These are phyloP conservation scores for Primulina huaijiensis DNA, from an alignment of 257 asterid species.

Conservation along the genomic window DNA sequence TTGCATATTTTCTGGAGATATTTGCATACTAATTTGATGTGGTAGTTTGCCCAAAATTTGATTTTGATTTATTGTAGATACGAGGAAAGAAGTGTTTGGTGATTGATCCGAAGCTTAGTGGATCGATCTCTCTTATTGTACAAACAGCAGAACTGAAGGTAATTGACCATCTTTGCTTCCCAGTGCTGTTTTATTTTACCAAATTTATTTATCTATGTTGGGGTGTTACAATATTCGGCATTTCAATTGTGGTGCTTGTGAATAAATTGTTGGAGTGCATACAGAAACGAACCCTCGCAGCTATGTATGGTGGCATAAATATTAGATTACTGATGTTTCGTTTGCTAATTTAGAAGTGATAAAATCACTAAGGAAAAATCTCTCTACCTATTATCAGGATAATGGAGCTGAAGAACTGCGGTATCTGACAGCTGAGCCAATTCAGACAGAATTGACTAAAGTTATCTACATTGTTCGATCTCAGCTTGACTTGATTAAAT, in stretches of 20 bases:
- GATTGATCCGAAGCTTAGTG: conserved; percentile 91
- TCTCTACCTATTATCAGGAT: conserved; percentile 51
- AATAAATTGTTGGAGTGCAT: not conserved
- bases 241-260: not conserved
- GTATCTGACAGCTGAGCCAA: conserved; percentile 77
- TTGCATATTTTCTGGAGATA: conserved; percentile 9
- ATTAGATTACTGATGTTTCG: not conserved
- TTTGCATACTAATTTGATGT: not conserved
- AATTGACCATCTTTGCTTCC: conserved; percentile 20
- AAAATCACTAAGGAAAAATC: not conserved
- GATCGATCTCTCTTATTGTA: conserved; percentile 76
- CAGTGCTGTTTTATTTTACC: not conserved
- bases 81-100: conserved; percentile 94
- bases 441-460: conserved; percentile 80
- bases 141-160: conserved; percentile 88
- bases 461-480: conserved; percentile 83
- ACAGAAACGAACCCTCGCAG: not conserved
- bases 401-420: conserved; percentile 79
- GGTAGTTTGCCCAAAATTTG: conserved; percentile 4
- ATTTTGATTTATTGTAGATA: conserved; percentile 41
- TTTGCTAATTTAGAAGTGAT: conserved; percentile 4
- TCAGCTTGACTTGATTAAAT: conserved; percentile 70
- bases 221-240: not conserved
- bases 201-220: not conserved
- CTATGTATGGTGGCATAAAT: not conserved